These are phyloP conservation scores for Xylariaceae sp. DNA, from an alignment of 2,329 filamentous ascomycete species.

Conservation along the genomic window DNA sequence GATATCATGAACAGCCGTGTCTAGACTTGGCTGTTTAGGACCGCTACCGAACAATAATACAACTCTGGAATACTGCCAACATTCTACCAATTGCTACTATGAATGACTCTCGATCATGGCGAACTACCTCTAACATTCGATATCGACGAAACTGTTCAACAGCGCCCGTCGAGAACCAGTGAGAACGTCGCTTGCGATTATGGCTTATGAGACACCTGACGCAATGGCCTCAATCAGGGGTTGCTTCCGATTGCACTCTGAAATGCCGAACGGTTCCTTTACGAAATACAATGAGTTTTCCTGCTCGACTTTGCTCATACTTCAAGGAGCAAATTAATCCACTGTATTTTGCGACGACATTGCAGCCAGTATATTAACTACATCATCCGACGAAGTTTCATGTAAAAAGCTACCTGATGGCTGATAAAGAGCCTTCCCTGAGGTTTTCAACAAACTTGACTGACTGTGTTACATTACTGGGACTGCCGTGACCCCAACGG, in stretches of 20 bases:
- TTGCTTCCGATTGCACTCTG: background rate
- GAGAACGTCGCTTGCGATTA: too few relatives aligned
- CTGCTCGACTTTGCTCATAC: too few relatives aligned
- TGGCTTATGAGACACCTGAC: background rate
- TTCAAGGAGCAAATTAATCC: too few relatives aligned
- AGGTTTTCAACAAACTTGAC: too few relatives aligned
- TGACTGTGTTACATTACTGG: conserved; percentile 1
- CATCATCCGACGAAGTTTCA: too few relatives aligned
- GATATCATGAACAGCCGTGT: conserved; percentile 67
- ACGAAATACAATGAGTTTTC: too few relatives aligned
- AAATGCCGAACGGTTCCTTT: background rate
- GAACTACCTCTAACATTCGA: background rate
- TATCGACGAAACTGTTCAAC: too few relatives aligned
- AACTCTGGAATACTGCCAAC: background rate
- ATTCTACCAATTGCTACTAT: background rate
- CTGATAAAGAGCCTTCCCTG: too few relatives aligned
- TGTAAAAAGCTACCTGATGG: too few relatives aligned
- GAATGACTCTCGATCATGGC: background rate
- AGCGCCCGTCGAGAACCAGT: too few relatives aligned
- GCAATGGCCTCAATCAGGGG: background rate
- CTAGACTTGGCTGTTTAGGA: conserved; percentile 9
- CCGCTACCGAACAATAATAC: background rate
- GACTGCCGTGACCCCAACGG: background rate
- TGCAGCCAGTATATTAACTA: too few relatives aligned
- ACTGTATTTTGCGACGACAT: too few relatives aligned